Conservation (phyloP, 2,329 filamentous ascomycete species). For the Penicillium griseofulvum region DNA sequence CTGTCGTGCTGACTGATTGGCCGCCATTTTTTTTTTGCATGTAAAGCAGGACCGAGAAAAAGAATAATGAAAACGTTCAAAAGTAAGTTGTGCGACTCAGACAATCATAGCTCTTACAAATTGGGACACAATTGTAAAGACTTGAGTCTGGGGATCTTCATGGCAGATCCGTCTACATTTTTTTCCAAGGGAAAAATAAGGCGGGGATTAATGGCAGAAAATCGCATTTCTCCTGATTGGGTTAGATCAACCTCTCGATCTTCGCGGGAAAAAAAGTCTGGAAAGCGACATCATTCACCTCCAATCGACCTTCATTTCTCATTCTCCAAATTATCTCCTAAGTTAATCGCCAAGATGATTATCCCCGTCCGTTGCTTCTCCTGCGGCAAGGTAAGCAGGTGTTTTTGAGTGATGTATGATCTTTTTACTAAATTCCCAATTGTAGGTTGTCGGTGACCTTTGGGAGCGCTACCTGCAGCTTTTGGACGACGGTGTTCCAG, state of each 20-base stretch:
- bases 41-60: neutral
- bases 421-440: conserved; percentile 10
- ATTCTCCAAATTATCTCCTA: neutral
- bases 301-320: conserved; percentile 6
- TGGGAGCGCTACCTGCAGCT: conserved; percentile 95
- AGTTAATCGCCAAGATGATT: conserved; percentile 66
- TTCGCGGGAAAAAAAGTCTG: conserved; percentile 10
- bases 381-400: conserved; percentile 81
- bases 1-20: conserved; percentile 19
- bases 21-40: conserved; percentile 17
- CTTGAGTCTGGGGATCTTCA: conserved; percentile 1
- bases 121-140: neutral
- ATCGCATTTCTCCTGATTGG: conserved; percentile 2
- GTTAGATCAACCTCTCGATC: conserved; percentile 4
- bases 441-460: conserved; percentile 88
- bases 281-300: conserved; percentile 6
- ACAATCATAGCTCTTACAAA: conserved; percentile 1
- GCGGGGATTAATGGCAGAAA: conserved; percentile 21
- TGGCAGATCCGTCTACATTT: conserved; percentile 18
- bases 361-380: conserved; percentile 98
- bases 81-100: neutral
- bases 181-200: conserved; percentile 14
- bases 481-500: conserved; percentile 71
- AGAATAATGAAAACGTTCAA: neutral
- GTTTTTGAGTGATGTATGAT: conserved; percentile 14